Conservation (phyloP, 495 filamentous ascomycete genomes). For the Penicillium tannophilum region DNA sequence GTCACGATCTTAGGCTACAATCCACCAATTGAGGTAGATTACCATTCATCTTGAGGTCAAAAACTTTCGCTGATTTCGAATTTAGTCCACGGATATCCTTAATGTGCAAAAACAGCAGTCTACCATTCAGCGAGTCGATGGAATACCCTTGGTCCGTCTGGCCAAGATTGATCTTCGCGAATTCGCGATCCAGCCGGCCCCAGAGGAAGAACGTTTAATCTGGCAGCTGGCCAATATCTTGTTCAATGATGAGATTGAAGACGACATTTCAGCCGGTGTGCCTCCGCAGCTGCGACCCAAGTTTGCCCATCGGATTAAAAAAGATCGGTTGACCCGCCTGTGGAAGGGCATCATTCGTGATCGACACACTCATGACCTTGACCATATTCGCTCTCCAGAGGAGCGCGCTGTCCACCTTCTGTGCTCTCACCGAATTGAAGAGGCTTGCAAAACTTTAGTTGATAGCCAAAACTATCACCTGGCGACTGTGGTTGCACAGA, state of each 20-base stretch:
- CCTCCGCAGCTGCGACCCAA: slow-evolving; percentile 41
- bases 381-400: slow-evolving; percentile 60
- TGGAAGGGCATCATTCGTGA: slow-evolving; percentile 53
- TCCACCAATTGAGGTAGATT: slow-evolving; percentile 23
- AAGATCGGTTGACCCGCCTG: slow-evolving; percentile 51
- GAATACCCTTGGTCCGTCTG: slow-evolving; percentile 42
- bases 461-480: slow-evolving; percentile 75
- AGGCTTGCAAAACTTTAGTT: slow-evolving; percentile 78
- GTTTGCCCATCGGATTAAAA: slow-evolving; percentile 54
- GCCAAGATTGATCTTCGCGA: slow-evolving; percentile 34
- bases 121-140: slow-evolving; percentile 38
- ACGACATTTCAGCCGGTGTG: slow-evolving; percentile 47
- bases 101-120: slow-evolving; percentile 42
- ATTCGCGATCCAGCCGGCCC: slow-evolving; percentile 36
- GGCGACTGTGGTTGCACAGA: slow-evolving; percentile 78
- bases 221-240: slow-evolving; percentile 75
- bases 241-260: slow-evolving; percentile 68
- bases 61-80: slow-evolving; percentile 8
- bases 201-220: slow-evolving; percentile 40
- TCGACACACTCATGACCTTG: slow-evolving; percentile 47
- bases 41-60: not conserved
- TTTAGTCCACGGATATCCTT: slow-evolving; percentile 38
- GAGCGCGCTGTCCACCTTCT: slow-evolving; percentile 83
- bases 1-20: slow-evolving; percentile 34
- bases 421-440: slow-evolving; percentile 71